Evolutionary conservation across 2,329 filamentous ascomycete species (phyloP).

Genomic region (Monosporascus sp.): DNA sequence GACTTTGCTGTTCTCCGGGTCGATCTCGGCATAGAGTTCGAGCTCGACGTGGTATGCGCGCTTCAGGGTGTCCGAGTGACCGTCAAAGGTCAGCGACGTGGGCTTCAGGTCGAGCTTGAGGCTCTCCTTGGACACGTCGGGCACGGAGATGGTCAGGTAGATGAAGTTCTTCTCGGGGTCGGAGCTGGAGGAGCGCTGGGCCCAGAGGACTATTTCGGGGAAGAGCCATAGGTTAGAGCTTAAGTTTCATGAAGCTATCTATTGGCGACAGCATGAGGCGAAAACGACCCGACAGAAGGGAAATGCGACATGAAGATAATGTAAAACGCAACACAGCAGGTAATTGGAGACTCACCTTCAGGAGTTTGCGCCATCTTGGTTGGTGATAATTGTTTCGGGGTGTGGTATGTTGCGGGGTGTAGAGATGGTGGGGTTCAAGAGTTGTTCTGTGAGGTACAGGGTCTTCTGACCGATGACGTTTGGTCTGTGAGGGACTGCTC

Average conservation of each 20-base stretch:
- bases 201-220: slow-evolving; percentile 75
- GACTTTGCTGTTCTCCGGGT: slow-evolving; percentile 75
- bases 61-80: slow-evolving; percentile 79
- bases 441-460: background rate
- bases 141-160: slow-evolving; percentile 85
- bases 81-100: slow-evolving; percentile 73
- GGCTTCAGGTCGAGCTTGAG: slow-evolving; percentile 81
- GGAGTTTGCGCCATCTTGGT: slow-evolving; percentile 30
- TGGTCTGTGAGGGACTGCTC: no score
- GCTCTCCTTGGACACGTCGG: slow-evolving; percentile 72
- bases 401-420: background rate
- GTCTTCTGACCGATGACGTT: background rate
- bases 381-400: background rate
- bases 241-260: background rate
- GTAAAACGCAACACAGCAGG: slow-evolving; percentile 1
- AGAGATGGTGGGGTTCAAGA: background rate
- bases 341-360: slow-evolving; percentile 28
- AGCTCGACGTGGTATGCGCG: slow-evolving; percentile 80
- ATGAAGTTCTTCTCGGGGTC: slow-evolving; percentile 89
- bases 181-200: slow-evolving; percentile 81
- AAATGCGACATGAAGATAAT: background rate
- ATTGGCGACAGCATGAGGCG: background rate
- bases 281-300: background rate
- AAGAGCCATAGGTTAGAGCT: slow-evolving; percentile 4
- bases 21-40: slow-evolving; percentile 87